Conservation (phyloP, 768 basidiomycete genomes). For the Leccinellum luteum region DNA sequence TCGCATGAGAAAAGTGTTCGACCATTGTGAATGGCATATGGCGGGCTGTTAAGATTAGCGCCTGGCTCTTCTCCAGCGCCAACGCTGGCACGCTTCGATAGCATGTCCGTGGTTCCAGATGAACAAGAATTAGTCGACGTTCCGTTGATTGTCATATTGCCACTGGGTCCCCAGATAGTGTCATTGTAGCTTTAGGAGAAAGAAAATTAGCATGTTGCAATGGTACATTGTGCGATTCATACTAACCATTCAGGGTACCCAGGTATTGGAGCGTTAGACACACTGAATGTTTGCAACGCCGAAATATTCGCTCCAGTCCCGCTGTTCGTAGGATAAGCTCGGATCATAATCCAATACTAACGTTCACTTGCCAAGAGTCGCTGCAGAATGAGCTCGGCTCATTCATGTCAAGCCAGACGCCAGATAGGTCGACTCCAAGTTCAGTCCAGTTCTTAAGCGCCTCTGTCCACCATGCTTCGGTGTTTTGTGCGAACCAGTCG, state of each 20-base stretch:
- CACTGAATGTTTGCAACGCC: constrained; percentile 55
- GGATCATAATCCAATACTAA: neutral
- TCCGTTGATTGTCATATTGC: constrained; percentile 73
- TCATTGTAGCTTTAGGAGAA: constrained; percentile 51
- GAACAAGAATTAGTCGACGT: constrained; percentile 48
- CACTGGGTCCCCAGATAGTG: constrained; percentile 62
- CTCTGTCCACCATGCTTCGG: constrained; percentile 60
- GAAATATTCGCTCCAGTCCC: constrained; percentile 57
- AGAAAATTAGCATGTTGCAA: neutral
- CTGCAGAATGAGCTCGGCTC: constrained; percentile 65
- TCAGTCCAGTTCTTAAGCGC: constrained; percentile 54
- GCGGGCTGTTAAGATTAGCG: constrained; percentile 55
- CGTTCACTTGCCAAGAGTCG: constrained; percentile 46
- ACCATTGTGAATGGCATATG: constrained; percentile 76
- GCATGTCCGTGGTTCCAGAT: constrained; percentile 7
- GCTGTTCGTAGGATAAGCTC: constrained; percentile 10
- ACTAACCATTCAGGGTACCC: constrained; percentile 69
- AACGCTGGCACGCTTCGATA: constrained; percentile 41
- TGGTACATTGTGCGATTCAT: neutral
- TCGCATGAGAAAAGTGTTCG: constrained; percentile 3
- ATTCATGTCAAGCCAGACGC: constrained; percentile 73
- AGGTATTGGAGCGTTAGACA: constrained; percentile 49
- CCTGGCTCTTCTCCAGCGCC: constrained; percentile 48
- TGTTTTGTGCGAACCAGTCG: constrained; percentile 57
- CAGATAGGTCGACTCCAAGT: constrained; percentile 52